Evolutionary conservation across 345 rosid species (phyloP).

Genomic region (Eucalyptus rudis): DNA sequence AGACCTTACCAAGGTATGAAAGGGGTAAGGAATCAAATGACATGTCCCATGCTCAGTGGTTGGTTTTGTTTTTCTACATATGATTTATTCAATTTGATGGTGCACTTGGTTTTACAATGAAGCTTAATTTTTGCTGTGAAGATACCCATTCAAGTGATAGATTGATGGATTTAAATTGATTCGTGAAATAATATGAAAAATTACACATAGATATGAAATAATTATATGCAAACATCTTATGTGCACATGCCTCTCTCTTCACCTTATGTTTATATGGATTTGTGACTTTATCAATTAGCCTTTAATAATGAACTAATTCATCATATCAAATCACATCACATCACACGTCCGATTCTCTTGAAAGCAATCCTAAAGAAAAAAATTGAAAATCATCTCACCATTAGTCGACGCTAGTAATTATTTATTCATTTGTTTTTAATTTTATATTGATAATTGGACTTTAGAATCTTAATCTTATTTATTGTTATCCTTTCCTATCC

Average conservation of each 20-base stretch:
- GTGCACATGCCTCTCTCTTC: too few species aligned
- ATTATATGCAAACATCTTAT: too few species aligned
- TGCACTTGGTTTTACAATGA: not conserved
- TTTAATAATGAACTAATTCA: not conserved
- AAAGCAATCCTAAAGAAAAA: accelerated
- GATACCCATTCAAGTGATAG: not conserved
- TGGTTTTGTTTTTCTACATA: not conserved
- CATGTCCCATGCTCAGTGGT: not conserved
- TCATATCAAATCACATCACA: not conserved
- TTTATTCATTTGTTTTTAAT: not conserved
- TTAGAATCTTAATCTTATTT: not conserved
- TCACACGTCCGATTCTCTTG: not conserved
- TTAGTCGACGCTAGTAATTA: not conserved
- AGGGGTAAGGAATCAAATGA: not conserved
- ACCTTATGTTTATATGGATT: too few species aligned
- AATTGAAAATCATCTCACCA: not conserved
- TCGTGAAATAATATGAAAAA: not conserved
- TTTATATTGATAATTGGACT: not conserved
- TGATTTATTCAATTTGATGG: not conserved
- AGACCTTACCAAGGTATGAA: not conserved
- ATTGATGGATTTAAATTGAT: not conserved
- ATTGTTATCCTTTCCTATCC: not conserved
- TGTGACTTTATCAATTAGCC: not conserved
- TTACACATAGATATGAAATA: too few species aligned
- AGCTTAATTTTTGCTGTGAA: not conserved